Base-by-base conservation (phyloP, 2,329 filamentous ascomycete genomes). In the Rosellinia necatrix region DNA sequence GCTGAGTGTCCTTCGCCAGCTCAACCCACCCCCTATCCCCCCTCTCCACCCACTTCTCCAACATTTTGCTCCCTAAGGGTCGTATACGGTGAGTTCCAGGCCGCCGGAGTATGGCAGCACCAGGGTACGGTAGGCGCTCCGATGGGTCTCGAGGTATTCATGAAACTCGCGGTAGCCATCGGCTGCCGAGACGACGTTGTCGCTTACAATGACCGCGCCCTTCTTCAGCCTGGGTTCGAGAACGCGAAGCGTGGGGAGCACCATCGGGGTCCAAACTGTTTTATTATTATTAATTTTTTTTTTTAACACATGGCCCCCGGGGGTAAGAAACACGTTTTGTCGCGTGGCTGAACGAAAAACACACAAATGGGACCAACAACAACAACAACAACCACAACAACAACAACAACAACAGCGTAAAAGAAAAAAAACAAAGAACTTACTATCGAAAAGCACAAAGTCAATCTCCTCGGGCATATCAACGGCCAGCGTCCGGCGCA, bases 381-480 rank as follows among this genome's bases (percentile, higher is more conserved):
- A n/a, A n/a, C n/a, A n/a, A n/a, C n/a, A n/a, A n/a, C n/a, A n/a
- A n/a, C n/a, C n/a, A n/a, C n/a, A n/a, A n/a, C n/a, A n/a, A n/a
- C n/a, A n/a, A n/a, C n/a, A n/a, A n/a, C n/a, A n/a, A n/a, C n/a
- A n/a, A n/a, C n/a, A n/a, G n/a, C n/a, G 8, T n/a, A 12, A 38
- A 21, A n/a, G 12, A n/a, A 17, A 9, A 25, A 19, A 13, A 6
- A 25, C 3, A 9, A n/a, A 13, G 2, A 21, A 13, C 83, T 74
- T 68, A 87, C 84, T 86, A 63, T 87, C 84, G 22, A 87, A 72
- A 21, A 86, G 69, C 13, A 87, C 61, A 17, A 87, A 72, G 58
- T 87, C 81, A n/a, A 87, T 72, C 25, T 75, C 64, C 1, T 74
- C 71, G 0, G 76, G 75, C 21, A 86, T 54, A 27, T 75, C 74